Conservation (phyloP, 495 filamentous ascomycete species). For the Xylona heveae region DNA sequence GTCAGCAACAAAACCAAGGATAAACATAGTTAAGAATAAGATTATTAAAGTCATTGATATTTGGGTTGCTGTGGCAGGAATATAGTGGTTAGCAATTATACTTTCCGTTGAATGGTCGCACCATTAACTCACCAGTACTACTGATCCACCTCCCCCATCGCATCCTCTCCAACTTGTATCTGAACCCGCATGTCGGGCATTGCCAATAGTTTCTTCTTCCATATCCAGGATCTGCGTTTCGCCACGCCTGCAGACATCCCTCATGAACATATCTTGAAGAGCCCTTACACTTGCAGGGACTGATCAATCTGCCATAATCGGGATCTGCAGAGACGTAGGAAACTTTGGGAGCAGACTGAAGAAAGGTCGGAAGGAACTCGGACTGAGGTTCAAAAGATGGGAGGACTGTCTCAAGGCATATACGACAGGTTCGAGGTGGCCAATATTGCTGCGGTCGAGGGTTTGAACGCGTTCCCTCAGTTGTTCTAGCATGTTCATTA, state of each 20-base stretch:
- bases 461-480: no score
- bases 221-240: slow-evolving; percentile 46
- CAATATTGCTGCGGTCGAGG: no score
- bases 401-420: slow-evolving; percentile 69
- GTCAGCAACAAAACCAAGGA: slow-evolving; percentile 79
- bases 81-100: neutral
- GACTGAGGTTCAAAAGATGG: slow-evolving; percentile 50
- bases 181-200: slow-evolving; percentile 75
- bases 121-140: slow-evolving; percentile 24
- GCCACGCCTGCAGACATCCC: slow-evolving; percentile 77
- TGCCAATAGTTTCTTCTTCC: slow-evolving; percentile 54
- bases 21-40: slow-evolving; percentile 45
- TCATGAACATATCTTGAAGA: slow-evolving; percentile 88
- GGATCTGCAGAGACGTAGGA: slow-evolving; percentile 56
- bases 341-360: slow-evolving; percentile 38
- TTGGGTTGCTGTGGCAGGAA: slow-evolving; percentile 22
- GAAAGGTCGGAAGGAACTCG: slow-evolving; percentile 36
- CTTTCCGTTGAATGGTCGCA: neutral
- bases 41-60: slow-evolving; percentile 45
- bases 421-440: slow-evolving; percentile 63
- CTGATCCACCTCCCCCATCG: slow-evolving; percentile 53
- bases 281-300: slow-evolving; percentile 85
- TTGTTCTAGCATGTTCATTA: no score
- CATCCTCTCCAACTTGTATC: slow-evolving; percentile 63
- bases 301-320: slow-evolving; percentile 62